phyloP scores from a whole-genome alignment of 2,329 filamentous ascomycete genomes.

The Phialophora macrospora region DNA sequence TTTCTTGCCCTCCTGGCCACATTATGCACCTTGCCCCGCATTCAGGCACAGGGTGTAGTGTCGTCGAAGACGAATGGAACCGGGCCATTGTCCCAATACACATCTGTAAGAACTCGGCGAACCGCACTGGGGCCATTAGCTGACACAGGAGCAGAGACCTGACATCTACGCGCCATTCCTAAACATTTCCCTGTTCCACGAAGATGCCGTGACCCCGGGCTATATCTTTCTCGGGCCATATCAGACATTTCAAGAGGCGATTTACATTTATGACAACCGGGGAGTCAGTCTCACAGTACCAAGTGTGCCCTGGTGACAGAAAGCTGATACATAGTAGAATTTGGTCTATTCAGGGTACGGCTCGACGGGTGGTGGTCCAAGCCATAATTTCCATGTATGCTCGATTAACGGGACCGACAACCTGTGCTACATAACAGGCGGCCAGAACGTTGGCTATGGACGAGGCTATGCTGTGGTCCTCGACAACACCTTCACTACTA shows the following conservation, averaged over 20 bases:
- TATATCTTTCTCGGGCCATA: constrained; percentile 60
- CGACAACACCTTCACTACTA: constrained; percentile 46
- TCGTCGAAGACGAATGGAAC: constrained; percentile 26
- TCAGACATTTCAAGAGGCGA: constrained; percentile 55
- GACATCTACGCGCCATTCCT: constrained; percentile 48
- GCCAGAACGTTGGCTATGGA: constrained; percentile 58
- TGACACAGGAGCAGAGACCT: constrained; percentile 43
- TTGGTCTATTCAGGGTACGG: constrained; percentile 59
- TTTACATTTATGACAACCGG: constrained; percentile 59
- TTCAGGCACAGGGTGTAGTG: constrained; percentile 24
- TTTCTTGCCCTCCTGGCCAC: constrained; percentile 8
- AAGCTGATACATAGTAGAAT: constrained; percentile 43
- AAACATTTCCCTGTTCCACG: constrained; percentile 41
- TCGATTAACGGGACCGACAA: constrained; percentile 55
- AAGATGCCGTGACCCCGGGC: constrained; percentile 50
- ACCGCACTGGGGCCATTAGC: not conserved
- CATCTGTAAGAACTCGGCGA: constrained; percentile 24
- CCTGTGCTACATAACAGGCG: constrained; percentile 58
- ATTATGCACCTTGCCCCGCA: constrained; percentile 10
- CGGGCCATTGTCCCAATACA: constrained; percentile 34
- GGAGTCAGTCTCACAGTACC: constrained; percentile 44
- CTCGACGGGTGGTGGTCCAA: constrained; percentile 53
- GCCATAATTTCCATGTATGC: constrained; percentile 56
- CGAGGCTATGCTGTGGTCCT: constrained; percentile 59
- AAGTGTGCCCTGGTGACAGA: not conserved